A percentile compares a stretch with the other conserved stretches of the same genome.
Evolutionary conservation across 768 basidiomycete genomes (phyloP).

Genomic region (Candolleomyces aberdarensis): DNA sequence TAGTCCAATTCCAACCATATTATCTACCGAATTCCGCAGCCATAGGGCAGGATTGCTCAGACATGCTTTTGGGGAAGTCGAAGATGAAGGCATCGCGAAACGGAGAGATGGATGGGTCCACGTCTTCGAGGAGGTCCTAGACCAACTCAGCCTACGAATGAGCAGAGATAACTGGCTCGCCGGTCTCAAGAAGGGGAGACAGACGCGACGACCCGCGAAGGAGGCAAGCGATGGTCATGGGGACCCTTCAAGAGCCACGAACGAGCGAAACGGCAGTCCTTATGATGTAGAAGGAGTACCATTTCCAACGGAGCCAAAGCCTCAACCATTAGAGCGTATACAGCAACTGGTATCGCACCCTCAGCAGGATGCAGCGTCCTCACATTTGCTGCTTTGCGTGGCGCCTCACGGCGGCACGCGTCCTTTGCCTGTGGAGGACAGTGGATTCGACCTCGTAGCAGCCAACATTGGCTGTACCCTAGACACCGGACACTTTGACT

Average conservation of each 20-base stretch:
- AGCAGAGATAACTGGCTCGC: slow-evolving; percentile 44
- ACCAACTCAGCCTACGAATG: slow-evolving; percentile 41
- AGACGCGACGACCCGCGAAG: slow-evolving; percentile 17
- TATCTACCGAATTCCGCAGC: slow-evolving; percentile 36
- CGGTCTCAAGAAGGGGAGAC: slow-evolving; percentile 33
- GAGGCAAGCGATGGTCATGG: slow-evolving; percentile 16
- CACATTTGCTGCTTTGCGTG: slow-evolving; percentile 53
- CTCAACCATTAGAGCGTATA: not conserved
- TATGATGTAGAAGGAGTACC: not conserved
- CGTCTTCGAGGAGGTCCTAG: slow-evolving; percentile 45
- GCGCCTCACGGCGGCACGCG: slow-evolving; percentile 33
- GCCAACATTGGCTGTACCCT: slow-evolving; percentile 45
- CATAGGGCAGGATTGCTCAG: slow-evolving; percentile 41
- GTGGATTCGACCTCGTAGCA: slow-evolving; percentile 37
- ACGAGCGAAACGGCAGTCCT: too few relatives aligned
- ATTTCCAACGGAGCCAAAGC: slow-evolving; percentile 2
- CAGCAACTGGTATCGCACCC: slow-evolving; percentile 18
- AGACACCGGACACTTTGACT: slow-evolving; percentile 31
- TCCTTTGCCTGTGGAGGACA: slow-evolving; percentile 32
- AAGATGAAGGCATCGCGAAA: slow-evolving; percentile 25
- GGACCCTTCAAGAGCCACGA: too few relatives aligned
- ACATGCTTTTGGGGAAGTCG: slow-evolving; percentile 36
- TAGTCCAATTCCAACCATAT: slow-evolving; percentile 17
- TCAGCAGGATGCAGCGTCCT: slow-evolving; percentile 24
- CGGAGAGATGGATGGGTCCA: slow-evolving; percentile 40